Base-by-base conservation (phyloP, 371 early-diverging fungal genomes). In the Basidiobolus meristosporus region DNA sequence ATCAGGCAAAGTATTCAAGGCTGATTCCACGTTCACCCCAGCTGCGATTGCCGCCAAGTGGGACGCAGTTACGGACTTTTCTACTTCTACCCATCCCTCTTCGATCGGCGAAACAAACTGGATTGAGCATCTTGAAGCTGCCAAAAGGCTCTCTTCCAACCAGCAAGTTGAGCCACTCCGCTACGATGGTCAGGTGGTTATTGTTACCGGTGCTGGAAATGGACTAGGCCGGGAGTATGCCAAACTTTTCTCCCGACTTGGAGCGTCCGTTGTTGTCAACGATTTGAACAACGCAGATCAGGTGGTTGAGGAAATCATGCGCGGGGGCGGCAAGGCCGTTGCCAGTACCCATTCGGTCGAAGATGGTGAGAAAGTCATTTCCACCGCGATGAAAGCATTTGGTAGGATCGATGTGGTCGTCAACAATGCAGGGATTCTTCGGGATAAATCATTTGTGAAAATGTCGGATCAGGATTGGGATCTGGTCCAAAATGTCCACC, bases 391-490 rank as follows among this genome's bases (percentile, higher is more conserved):
- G 58, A 76, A 83, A 61, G 83, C 86, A 14, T 98, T 86, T 59
- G 96, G 97, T 6, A 75, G 86, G 29, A 68, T 98, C 33, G 95
- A 96, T 51, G 71, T 97, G 36, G 56, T 98, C 38, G 73, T 98
- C 59, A 96, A 96, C 70, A 97, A 97, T 56, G 98, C 98, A n/a
- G 97, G 77, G 38, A 90, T 97, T 45, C 70, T 96, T 40, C 82
- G 92, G 51, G 98, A 98, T 63, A 86, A 81, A 52, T 82, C 90
- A 26, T 90, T 98, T 59, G 73, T 82, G 34, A 73, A 86, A 45
- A 93, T 95, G 84, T 77, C 87, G 2, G 95, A 95, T 60, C 70
- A 70, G 38, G 95, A 92, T 56, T 98, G 95, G 95, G 90, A 93
- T 52, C 56, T 89, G 34, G 82, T 97, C 48, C 78, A 87, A 39